Evolutionary conservation across 1,284 basidiomycete species (phyloP).

Genomic region (Malassezia equina): DNA sequence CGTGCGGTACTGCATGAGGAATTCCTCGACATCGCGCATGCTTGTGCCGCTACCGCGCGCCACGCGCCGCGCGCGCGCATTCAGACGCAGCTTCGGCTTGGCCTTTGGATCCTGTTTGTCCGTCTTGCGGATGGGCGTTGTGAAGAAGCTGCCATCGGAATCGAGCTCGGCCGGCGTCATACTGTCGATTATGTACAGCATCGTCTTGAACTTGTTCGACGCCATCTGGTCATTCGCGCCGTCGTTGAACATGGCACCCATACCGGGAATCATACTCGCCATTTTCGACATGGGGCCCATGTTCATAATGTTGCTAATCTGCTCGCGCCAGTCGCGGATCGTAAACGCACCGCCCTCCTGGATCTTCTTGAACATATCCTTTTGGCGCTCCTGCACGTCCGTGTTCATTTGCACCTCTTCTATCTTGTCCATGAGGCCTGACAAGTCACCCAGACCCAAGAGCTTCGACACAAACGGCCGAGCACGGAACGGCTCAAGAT

Average conservation of each 20-base stretch:
- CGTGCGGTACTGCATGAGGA: conserved; percentile 57
- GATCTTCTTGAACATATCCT: conserved; percentile 95
- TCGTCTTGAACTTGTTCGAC: conserved; percentile 73
- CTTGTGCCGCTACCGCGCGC: conserved; percentile 90
- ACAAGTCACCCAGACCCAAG: conserved; percentile 87
- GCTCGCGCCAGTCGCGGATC: conserved; percentile 94
- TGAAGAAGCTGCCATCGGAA: conserved; percentile 65
- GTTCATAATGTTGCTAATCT: conserved; percentile 92
- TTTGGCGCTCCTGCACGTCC: conserved; percentile 64
- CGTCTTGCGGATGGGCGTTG: conserved; percentile 18
- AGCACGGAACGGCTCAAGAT: conserved; percentile 88
- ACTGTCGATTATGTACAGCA: conserved; percentile 97
- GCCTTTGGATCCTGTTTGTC: conserved; percentile 2
- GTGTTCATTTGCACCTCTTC: conserved; percentile 56
- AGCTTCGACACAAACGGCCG: conserved; percentile 96
- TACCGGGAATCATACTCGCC: conserved; percentile 95
- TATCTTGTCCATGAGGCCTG: conserved; percentile 73
- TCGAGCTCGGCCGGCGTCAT: conserved; percentile 90
- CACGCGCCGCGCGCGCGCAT: conserved; percentile 58
- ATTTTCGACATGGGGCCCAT: conserved; percentile 98
- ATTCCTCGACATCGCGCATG: conserved; percentile 90
- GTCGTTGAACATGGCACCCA: conserved; percentile 61
- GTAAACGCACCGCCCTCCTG: conserved; percentile 84
- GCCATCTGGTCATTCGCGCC: conserved; percentile 80
- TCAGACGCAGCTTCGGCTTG: conserved; percentile 37